Percentiles rank a stretch among this genome's conserved stretches.
phyloP scores from a whole-genome alignment of 495 filamentous ascomycete species.

The Aspergillus indologenus region DNA sequence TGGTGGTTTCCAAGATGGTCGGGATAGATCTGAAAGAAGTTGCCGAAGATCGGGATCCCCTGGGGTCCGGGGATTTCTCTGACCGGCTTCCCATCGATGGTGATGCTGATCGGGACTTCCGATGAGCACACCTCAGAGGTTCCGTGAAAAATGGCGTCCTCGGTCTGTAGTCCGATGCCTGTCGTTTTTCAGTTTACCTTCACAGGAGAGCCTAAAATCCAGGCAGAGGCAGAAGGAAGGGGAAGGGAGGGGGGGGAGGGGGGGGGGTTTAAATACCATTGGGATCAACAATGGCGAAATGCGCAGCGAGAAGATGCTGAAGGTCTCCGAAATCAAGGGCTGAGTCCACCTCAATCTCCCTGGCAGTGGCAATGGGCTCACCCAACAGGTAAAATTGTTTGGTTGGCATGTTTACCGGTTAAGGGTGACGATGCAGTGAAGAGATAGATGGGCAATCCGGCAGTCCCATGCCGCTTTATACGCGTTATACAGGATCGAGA shows the following conservation, averaged over 20 bases:
- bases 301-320: conserved; percentile 22
- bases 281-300: conserved; percentile 22
- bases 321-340: conserved; percentile 21
- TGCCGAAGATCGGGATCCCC: conserved; percentile 49
- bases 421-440: too few species aligned
- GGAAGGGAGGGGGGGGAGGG: too few species aligned
- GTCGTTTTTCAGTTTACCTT: not conserved
- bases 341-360: conserved; percentile 18
- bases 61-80: conserved; percentile 43
- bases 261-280: too few species aligned
- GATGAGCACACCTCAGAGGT: conserved; percentile 2
- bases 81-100: conserved; percentile 43
- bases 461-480: conserved; percentile 2
- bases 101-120: conserved; percentile 33
- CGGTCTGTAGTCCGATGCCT: conserved; percentile 22
- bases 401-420: conserved; percentile 7
- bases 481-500: too few species aligned
- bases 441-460: too few species aligned
- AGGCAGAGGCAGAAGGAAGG: not conserved
- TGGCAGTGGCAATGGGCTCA: conserved; percentile 21
- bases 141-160: conserved; percentile 25
- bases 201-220: not conserved
- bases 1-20: conserved; percentile 59
- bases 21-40: conserved; percentile 54
- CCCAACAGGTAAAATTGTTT: conserved; percentile 26